Base-by-base conservation (phyloP, 345 rosid species). In the Syzygium aqueum region DNA sequence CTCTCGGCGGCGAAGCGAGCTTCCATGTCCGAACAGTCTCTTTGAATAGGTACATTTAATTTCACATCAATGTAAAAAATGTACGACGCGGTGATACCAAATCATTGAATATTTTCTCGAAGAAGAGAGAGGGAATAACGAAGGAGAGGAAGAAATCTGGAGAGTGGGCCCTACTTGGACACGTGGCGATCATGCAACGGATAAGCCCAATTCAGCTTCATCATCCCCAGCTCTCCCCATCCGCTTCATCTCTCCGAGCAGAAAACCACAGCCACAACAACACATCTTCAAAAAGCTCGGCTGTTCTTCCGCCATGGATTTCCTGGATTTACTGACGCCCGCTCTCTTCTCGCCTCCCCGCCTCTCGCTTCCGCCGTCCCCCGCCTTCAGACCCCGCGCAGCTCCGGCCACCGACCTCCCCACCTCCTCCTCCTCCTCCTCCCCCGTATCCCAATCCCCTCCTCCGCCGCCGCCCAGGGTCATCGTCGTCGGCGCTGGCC, bases 401-500 rank as follows among this genome's bases (percentile, higher is more conserved):
- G 87, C 54, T 84, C 84, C 90, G 84, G 80, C 86, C 57, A 40
- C 87, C 90, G 49, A 51, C 85, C 84, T 87, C 67, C 52, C 73
- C 54, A 84, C 90, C 46, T 43, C 46, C 46, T 40, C 43, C 67
- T 33, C 87, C 77, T 6, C 89, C 4, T 87, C 88, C 53, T 6
- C 89, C 5, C 88, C 86, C 30, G 86, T 89, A n/a, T 88, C 94
- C 1, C 84, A 54, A 8, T 80, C 87, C 28, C 88, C 86, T 27
- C 56, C 65, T 25, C 87, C 90, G 19, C 56, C 65, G 11, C 87
- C 90, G 19, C 88, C 94, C 1, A 93, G 93, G 0, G 98, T 91
- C 91, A 88, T 97, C 52, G 89, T 97, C 85, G 84, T 96, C 61
- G 98, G 99, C 40, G 98, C 93, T 8, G 99, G 99, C 80, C 96